These are phyloP conservation scores for Articulospora tetracladia DNA, from an alignment of 495 filamentous ascomycete species.

Conservation along the genomic window DNA sequence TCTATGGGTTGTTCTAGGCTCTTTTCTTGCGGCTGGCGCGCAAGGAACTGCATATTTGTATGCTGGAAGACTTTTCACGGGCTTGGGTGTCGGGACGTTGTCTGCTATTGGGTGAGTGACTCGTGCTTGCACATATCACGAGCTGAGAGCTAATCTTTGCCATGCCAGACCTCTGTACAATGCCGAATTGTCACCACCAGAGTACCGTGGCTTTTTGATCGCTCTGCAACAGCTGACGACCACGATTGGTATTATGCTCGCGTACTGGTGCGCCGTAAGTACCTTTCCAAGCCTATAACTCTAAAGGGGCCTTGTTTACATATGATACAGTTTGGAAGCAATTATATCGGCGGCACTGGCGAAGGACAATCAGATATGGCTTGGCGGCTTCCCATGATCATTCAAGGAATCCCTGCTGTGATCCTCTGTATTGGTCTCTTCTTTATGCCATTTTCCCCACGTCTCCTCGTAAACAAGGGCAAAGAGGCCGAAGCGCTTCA, in stretches of 20 bases:
- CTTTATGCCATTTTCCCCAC: constrained; percentile 38
- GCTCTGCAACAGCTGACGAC: constrained; percentile 27
- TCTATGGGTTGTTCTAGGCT: constrained; percentile 22
- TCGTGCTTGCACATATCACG: not conserved
- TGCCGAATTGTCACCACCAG: constrained; percentile 26
- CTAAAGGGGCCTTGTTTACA: not conserved
- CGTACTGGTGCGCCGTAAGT: constrained; percentile 24
- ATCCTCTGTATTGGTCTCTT: constrained; percentile 37
- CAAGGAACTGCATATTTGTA: constrained; percentile 14
- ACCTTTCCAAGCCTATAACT: too few species aligned
- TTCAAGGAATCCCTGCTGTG: constrained; percentile 40
- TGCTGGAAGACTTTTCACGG: constrained; percentile 25
- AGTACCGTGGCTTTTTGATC: constrained; percentile 23
- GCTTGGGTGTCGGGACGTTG: constrained; percentile 23
- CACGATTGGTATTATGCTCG: constrained; percentile 26
- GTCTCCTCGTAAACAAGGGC: constrained; percentile 52
- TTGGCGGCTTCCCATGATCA: constrained; percentile 43
- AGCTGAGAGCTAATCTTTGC: not conserved
- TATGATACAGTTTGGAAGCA: constrained; percentile 22
- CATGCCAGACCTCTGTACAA: constrained; percentile 22
- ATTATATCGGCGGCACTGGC: constrained; percentile 47
- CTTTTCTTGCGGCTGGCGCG: constrained; percentile 20
- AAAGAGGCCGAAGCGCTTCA: constrained; percentile 43
- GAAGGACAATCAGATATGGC: constrained; percentile 36
- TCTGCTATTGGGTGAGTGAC: constrained; percentile 15